Conservation (phyloP, 345 rosid species). For the Lepidium africanum region DNA sequence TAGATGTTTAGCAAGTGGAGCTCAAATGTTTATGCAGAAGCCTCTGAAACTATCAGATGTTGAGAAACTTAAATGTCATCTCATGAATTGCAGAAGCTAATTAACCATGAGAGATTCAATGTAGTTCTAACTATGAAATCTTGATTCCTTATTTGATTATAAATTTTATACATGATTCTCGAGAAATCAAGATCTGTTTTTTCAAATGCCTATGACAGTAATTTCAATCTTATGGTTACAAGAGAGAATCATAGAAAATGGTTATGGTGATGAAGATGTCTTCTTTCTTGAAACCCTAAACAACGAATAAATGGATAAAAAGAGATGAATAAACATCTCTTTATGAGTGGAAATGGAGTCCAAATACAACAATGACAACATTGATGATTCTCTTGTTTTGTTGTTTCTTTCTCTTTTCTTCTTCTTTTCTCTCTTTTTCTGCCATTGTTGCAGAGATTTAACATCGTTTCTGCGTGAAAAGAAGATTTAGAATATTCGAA, state of each 20-base stretch:
- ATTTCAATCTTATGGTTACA: not conserved
- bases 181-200: conserved; percentile 3
- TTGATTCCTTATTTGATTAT: not conserved
- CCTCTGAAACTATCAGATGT: conserved; percentile 76
- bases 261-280: conserved; percentile 37
- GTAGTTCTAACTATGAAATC: conserved; percentile 5
- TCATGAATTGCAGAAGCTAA: conserved; percentile 37
- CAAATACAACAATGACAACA: conserved; percentile 25
- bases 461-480: not conserved
- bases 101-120: not conserved
- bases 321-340: conserved; percentile 45
- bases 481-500: not conserved
- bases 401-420: conserved; percentile 12
- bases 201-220: not conserved
- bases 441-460: not conserved
- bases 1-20: conserved; percentile 84
- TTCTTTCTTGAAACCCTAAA: conserved; percentile 45
- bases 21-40: conserved; percentile 87
- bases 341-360: conserved; percentile 31
- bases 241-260: conserved; percentile 36
- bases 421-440: conserved; percentile 3
- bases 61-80: conserved; percentile 42
- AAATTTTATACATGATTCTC: not conserved
- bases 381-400: not conserved
- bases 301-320: conserved; percentile 50